These are phyloP conservation scores for Saksenaea oblongispora DNA, from an alignment of 371 early-diverging fungal species.

Conservation along the genomic window DNA sequence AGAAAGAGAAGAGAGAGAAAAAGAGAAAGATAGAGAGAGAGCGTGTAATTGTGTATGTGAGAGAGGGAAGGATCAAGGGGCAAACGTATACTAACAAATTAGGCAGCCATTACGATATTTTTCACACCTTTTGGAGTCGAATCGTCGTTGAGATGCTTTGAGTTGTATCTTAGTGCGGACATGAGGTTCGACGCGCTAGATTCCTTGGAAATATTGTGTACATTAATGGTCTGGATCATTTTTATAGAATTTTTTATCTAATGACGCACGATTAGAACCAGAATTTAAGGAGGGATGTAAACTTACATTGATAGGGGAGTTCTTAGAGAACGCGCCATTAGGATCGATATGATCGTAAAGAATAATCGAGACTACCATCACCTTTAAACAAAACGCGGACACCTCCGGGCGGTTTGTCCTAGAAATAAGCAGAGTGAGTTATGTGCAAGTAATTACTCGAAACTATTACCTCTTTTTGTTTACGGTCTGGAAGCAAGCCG, in stretches of 20 bases:
- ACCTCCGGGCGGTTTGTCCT: constrained; percentile 53
- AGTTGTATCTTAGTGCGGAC: constrained; percentile 77
- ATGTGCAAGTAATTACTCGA: constrained; percentile 2
- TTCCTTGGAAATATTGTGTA: constrained; percentile 23
- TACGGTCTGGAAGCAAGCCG: constrained; percentile 70
- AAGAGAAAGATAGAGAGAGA: constrained; percentile 6
- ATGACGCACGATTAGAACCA: constrained; percentile 1
- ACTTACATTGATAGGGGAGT: constrained; percentile 79
- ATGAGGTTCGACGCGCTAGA: constrained; percentile 63
- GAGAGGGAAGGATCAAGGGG: background rate
- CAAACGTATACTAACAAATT: constrained; percentile 11
- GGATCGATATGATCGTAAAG: constrained; percentile 89
- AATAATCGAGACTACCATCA: constrained; percentile 86
- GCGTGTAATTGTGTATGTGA: constrained; percentile 3
- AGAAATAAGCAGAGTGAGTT: background rate
- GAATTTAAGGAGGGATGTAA: background rate
- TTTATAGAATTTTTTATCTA: constrained; percentile 71
- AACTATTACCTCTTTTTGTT: constrained; percentile 47
- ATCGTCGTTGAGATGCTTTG: constrained; percentile 81
- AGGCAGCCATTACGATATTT: constrained; percentile 47
- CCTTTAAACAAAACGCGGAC: constrained; percentile 71
- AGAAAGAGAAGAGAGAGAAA: constrained; percentile 5
- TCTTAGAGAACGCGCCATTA: constrained; percentile 76
- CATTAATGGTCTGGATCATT: constrained; percentile 63
- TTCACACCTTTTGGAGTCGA: constrained; percentile 77